phyloP scores from a whole-genome alignment of 306 rosid species.

The Leucaena leucocephala region DNA sequence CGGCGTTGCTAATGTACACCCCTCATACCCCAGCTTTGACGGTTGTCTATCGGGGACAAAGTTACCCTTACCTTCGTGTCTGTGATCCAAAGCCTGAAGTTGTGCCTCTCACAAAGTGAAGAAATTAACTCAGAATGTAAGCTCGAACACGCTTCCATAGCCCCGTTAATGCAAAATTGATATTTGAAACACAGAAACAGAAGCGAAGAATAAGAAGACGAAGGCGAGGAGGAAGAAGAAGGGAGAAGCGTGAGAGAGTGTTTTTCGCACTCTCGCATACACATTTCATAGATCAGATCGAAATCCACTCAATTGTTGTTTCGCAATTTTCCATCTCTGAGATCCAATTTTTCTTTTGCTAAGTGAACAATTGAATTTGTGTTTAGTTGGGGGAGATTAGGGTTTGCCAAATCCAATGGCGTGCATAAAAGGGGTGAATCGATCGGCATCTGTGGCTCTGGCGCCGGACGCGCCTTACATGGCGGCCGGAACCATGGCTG shows the following conservation, averaged over 20 bases:
- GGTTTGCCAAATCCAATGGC: constrained; percentile 60
- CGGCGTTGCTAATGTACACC: constrained; percentile 11
- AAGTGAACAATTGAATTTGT: constrained; percentile 24
- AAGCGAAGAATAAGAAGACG: neutral
- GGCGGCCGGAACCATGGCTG: constrained; percentile 99
- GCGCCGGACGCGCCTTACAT: constrained; percentile 95
- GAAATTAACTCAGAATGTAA: constrained; percentile 29
- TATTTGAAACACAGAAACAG: neutral
- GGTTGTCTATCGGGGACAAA: constrained; percentile 29
- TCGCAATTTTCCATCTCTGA: constrained; percentile 3
- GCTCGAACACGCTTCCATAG: constrained; percentile 27
- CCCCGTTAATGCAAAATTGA: constrained; percentile 38
- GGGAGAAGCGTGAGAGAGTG: constrained; percentile 6
- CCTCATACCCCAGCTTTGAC: neutral
- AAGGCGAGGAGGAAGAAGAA: neutral
- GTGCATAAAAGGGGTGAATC: constrained; percentile 81
- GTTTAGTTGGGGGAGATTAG: constrained; percentile 37
- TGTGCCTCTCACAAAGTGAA: constrained; percentile 1
- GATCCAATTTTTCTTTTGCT: constrained; percentile 37
- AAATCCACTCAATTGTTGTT: constrained; percentile 13
- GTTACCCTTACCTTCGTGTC: constrained; percentile 15
- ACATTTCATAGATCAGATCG: constrained; percentile 51
- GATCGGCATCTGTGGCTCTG: constrained; percentile 93
- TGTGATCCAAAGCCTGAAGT: constrained; percentile 11
- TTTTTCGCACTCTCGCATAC: constrained; percentile 41